These are phyloP conservation scores for Podaxis rugospora DNA, from an alignment of 768 basidiomycete species.

Conservation along the genomic window DNA sequence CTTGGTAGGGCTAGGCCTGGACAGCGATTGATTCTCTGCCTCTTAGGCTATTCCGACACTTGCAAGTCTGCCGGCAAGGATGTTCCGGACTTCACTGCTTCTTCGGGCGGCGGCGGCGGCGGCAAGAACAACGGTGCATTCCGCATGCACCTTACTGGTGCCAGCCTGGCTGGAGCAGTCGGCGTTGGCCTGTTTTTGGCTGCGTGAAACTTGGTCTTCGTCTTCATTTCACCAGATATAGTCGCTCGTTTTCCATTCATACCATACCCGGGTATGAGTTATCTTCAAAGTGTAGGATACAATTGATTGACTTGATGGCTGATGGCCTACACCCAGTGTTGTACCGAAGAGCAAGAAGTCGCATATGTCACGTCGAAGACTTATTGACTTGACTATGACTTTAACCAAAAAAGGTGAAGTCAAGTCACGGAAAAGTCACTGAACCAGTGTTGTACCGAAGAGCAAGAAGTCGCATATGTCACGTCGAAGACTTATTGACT, in stretches of 20 bases:
- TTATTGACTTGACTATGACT: too few relatives aligned
- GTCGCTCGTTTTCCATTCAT: not conserved
- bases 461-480: too few relatives aligned
- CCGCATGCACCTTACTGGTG: not conserved
- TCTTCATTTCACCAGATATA: not conserved
- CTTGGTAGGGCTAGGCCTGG: not conserved
- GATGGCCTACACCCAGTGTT: too few relatives aligned
- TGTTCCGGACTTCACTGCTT: not conserved
- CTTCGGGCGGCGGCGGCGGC: not conserved
- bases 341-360: too few relatives aligned
- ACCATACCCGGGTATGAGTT: not conserved
- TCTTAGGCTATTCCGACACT: not conserved
- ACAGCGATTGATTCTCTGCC: not conserved
- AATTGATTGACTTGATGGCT: too few relatives aligned
- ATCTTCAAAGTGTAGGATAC: too few relatives aligned
- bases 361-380: too few relatives aligned
- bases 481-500: too few relatives aligned
- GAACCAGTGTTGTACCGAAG: too few relatives aligned
- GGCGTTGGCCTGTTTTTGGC: not conserved
- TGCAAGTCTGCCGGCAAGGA: constrained; percentile 1
- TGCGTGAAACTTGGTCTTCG: not conserved
- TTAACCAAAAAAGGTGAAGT: too few relatives aligned
- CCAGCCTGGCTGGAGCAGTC: not conserved
- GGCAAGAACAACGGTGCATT: not conserved
- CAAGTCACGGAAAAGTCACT: too few relatives aligned